Conservation (phyloP, 257 asterid genomes). For the Solanum bukasovii region DNA sequence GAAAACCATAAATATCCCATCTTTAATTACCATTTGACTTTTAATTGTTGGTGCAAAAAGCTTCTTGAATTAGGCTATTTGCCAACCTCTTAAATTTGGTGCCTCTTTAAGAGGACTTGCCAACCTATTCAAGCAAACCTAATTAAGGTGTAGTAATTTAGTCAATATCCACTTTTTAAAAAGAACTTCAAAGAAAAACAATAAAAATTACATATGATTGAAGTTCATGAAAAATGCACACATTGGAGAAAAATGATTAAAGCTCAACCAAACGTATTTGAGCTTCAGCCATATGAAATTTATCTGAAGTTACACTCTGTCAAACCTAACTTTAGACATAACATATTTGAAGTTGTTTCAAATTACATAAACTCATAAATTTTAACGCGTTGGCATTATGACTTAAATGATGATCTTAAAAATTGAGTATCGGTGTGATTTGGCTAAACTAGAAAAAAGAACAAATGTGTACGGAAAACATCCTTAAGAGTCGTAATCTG, state of each 20-base stretch:
- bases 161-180: not conserved
- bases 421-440: not conserved
- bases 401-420: not conserved
- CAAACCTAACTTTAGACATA: not conserved
- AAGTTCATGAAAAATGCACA: not conserved
- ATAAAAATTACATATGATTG: not conserved
- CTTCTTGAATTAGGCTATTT: not conserved
- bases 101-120: not conserved
- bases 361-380: not conserved
- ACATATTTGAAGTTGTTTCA: not conserved
- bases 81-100: not conserved
- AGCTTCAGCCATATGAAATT: not conserved
- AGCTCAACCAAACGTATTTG: accelerated
- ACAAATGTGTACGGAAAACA: not conserved
- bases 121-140: not conserved
- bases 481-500: not conserved
- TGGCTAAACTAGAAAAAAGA: not conserved
- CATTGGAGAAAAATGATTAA: not conserved
- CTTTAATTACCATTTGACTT: not conserved
- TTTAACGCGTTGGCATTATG: not conserved
- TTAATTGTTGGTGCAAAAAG: not conserved
- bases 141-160: not conserved
- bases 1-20: not conserved
- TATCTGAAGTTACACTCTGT: not conserved
- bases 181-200: not conserved